Base-by-base conservation (phyloP, 768 basidiomycete species). In the Brasilioporus rufonigricans region DNA sequence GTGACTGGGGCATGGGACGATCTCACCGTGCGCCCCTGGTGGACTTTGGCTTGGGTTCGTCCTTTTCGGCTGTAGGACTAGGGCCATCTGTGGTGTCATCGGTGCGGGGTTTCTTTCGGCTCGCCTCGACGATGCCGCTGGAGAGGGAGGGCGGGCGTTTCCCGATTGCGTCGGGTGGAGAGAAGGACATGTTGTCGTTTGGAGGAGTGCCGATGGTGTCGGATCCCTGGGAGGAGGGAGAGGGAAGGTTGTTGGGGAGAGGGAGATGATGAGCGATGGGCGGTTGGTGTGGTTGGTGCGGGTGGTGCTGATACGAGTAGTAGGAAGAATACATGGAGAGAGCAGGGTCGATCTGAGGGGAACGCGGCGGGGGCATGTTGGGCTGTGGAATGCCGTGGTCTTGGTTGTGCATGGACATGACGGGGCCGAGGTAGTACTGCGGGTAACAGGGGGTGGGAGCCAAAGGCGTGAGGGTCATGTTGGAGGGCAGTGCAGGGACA, bases 21-120 rank as follows among this genome's bases (percentile, higher is more conserved):
- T 70, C 78, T 53, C 55, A 91, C 91, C 91, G 79, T 47, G 91
- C 89, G n/a, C 91, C 91, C 18, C 91, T 76, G 3, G 91, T 92
- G 1, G 90, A 80, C 74, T 93, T 93, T n/a, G 85, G 77, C 68
- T 92, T 92, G 1, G 74, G 65, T 52, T 86, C 85, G 19, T 86
- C 86, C 66, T 79, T 84, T 32, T 86, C 85, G 26, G 78, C 71
- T 2, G 72, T 61, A 6, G 81, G 82, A 65, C 83, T 86, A 3
- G 74, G 70, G 5, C 70, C 71, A 23, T 82, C 81, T 10, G 50
- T 36, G 16, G 73, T 73, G n/a, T 77, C 83, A 55, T 86, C 86
- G 62, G 79, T 85, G 39, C 84, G 77, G 5, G 77, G 64, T 64
- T 84, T 87, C 70, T 88, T 89, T 61, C 82, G 74, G 56, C 27